Base-by-base conservation (phyloP, 2,329 filamentous ascomycete genomes). In the Hymenoscyphus albidus region DNA sequence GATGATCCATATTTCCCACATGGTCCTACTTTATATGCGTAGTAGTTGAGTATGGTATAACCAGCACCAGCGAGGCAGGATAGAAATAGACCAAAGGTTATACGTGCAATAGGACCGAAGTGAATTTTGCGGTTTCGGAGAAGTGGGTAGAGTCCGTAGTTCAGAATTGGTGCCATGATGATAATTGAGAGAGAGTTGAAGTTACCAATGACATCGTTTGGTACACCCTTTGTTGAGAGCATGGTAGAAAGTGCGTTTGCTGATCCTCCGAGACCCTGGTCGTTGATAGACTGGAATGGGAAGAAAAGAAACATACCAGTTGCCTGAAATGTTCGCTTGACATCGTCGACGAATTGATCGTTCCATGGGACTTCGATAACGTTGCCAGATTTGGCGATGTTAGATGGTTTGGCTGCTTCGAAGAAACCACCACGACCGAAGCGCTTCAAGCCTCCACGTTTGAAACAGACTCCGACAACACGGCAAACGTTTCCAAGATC, bases 311-410 rank as follows among this genome's bases (percentile, higher is more conserved):
- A 93, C 54, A 92, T 89, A 68, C 84, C 81, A 78, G 87, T 90
- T 64, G 88, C 88, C 72, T 84, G 81, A 65, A 90, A 79, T 66
- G 88, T 88, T 76, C 90, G 88, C 61, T 82, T 82, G 60, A 93
- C 87, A 73, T 93, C 89, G 72, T 92, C 89, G 27, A 94, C 90
- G 87, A 90, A 94, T 54, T 84, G 85, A 70, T 94, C 91, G 67
- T 93, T 90, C 72, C 92, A 93, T 0, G 86, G 88, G 85, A 93
- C 92, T 86, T 88, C 92, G 0, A 65, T 62, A 0, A 89, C 89
- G 64, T 85, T 85, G 68, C 81, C 75, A 1, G 76, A 77, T 35
- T 81, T 77, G 10, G 83, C 79, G 6, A 90, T 79, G 51, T 80
- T 79, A 1, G 85, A 89, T 2, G 90, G 89, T 78, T 90, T 90